Percentiles rank a stretch among this genome's conserved stretches.
phyloP scores from a whole-genome alignment of 1,139 yeast genomes.

The Blastobotrys capitulatus region DNA sequence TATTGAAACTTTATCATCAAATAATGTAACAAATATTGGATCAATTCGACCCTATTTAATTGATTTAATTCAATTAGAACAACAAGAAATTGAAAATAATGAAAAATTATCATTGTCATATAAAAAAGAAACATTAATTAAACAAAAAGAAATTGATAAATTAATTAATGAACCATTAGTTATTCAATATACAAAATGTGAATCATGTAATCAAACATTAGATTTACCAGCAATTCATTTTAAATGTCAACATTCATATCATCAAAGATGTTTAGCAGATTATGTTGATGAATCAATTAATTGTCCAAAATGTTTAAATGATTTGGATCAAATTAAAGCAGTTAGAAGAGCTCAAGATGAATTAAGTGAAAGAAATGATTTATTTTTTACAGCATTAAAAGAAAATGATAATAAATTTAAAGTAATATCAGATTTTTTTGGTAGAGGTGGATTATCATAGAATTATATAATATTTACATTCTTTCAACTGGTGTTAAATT shows the following conservation, averaged over 20 bases:
- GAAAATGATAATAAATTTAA: slow-evolving; percentile 65
- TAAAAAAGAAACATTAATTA: slow-evolving; percentile 56
- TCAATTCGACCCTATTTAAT: slow-evolving; percentile 65
- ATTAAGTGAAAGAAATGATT: slow-evolving; percentile 54
- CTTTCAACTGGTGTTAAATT: slow-evolving; percentile 98
- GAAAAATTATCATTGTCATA: slow-evolving; percentile 63
- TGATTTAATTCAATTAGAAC: slow-evolving; percentile 55
- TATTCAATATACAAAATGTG: slow-evolving; percentile 66
- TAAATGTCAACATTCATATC: slow-evolving; percentile 82
- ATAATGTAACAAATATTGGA: slow-evolving; percentile 67
- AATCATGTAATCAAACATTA: slow-evolving; percentile 60
- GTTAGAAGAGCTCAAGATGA: slow-evolving; percentile 57
- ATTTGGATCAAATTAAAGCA: slow-evolving; percentile 59
- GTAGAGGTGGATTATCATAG: slow-evolving; percentile 64
- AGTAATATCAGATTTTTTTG: slow-evolving; percentile 73
- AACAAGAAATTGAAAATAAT: slow-evolving; percentile 64
- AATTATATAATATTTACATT: slow-evolving; percentile 50
- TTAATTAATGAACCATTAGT: slow-evolving; percentile 52
- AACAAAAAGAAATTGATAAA: slow-evolving; percentile 49
- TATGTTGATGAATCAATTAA: slow-evolving; percentile 30
- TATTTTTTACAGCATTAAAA: slow-evolving; percentile 54
- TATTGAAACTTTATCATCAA: slow-evolving; percentile 58
- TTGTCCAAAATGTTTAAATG: slow-evolving; percentile 73
- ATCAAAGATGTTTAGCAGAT: slow-evolving; percentile 64
- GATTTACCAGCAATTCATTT: slow-evolving; percentile 83